Base-by-base conservation (phyloP, 1,284 basidiomycete genomes). In the Malassezia slooffiae region DNA sequence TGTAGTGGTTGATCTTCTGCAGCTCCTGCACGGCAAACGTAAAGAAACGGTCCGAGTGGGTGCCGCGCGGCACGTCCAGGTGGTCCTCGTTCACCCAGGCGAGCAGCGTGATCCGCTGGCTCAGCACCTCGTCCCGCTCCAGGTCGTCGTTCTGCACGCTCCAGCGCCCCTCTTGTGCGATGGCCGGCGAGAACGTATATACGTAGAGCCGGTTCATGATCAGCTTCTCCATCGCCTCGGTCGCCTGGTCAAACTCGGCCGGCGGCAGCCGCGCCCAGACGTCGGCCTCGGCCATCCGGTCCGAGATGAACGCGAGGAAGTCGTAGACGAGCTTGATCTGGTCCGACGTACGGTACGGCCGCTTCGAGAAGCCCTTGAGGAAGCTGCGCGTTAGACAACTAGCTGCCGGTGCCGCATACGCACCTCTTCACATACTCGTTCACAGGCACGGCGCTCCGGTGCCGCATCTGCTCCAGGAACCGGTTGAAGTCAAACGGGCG, bases 201-300 rank as follows among this genome's bases (percentile, higher is more conserved):
- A 54, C 53, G 71, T 93, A 96, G 42, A 96, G 74, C 37, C 90
- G 76, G 62, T 97, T 99, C 93, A 97, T 97, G 58, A 97, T 88
- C 9, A 97, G 78, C 72, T 97, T 97, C 76, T 97, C 91, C 87
- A 97, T 96, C 39, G 89, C 90, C 72, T 97, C 91, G 73, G 88
- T 80, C 0, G 90, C 88, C 59, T 95, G 90, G 49, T 96, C 93
- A 58, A 97, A 95, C 68, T 97, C 90, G 4, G 74, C 73, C 19
- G 85, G 81, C 4, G 78, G 75, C 4, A 62, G 45, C 6, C 43
- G 46, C 16, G 56, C 50, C 60, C 62, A 69, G 10, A 65, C 51
- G 24, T 54, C 51, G 34, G 57, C 55, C 37, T 66, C 56, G 16
- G 53, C 28, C 66, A 69, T 69, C 31, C 54, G 54, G 5, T 47